Evolutionary conservation across 345 rosid species (phyloP).

Genomic region (Brassica incana): DNA sequence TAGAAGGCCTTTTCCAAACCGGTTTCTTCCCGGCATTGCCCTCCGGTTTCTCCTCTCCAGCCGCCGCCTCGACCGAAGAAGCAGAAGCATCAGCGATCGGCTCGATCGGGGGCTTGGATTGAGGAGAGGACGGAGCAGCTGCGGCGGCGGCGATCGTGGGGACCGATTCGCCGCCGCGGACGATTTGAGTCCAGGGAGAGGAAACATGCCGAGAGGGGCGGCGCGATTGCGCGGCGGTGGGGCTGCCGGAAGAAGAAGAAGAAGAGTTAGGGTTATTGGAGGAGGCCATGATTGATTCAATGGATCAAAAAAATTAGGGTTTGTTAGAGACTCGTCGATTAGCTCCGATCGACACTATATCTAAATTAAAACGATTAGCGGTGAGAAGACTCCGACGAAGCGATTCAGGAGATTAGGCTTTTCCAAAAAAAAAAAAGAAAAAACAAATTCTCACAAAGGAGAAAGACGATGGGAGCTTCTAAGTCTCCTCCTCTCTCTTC

Average conservation of each 20-base stretch:
- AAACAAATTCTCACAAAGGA: slow-evolving; percentile 19
- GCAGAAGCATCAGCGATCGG: slow-evolving; percentile 26
- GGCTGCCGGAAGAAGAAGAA: slow-evolving; percentile 25
- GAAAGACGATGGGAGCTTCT: slow-evolving; percentile 38
- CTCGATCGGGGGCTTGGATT: slow-evolving; percentile 30
- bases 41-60: slow-evolving; percentile 35
- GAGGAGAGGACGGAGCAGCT: slow-evolving; percentile 32
- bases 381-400: slow-evolving; percentile 1
- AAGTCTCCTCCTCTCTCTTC: background rate
- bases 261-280: slow-evolving; percentile 27
- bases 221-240: slow-evolving; percentile 7
- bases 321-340: slow-evolving; percentile 27
- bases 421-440: background rate
- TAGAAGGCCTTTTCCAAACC: slow-evolving; percentile 73
- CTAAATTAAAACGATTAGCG: slow-evolving; percentile 14
- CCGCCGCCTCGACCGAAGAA: slow-evolving; percentile 25
- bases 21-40: slow-evolving; percentile 68
- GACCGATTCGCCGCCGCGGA: slow-evolving; percentile 37
- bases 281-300: slow-evolving; percentile 24
- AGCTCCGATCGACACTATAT: slow-evolving; percentile 29
- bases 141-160: slow-evolving; percentile 33
- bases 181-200: slow-evolving; percentile 42
- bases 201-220: slow-evolving; percentile 33
- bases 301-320: slow-evolving; percentile 34
- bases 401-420: slow-evolving; percentile 29